A percentile compares a stretch with the other conserved stretches of the same genome.
phyloP scores from a whole-genome alignment of 306 rosid species.

The Alnus rubra region DNA sequence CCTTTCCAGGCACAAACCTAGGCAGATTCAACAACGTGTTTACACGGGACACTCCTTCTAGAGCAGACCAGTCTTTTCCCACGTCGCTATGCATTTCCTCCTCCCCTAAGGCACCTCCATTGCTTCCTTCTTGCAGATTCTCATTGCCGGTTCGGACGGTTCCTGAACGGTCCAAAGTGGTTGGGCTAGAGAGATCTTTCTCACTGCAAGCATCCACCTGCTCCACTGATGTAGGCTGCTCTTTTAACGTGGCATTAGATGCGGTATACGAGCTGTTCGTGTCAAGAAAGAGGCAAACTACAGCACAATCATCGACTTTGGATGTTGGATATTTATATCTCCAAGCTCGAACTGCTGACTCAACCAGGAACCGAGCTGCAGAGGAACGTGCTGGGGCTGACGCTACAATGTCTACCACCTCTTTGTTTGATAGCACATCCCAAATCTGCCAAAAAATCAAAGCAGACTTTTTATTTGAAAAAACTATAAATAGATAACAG shows the following conservation, averaged over 20 bases:
- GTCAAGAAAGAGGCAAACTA: conserved; percentile 81
- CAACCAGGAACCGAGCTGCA: conserved; percentile 82
- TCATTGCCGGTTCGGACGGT: conserved; percentile 49
- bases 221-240: conserved; percentile 33
- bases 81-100: conserved; percentile 50
- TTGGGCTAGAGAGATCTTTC: conserved; percentile 30
- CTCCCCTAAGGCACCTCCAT: conserved; percentile 37
- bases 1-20: conserved; percentile 79
- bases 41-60: conserved; percentile 96
- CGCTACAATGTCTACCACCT: conserved; percentile 87
- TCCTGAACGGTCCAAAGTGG: conserved; percentile 44
- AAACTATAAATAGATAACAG: conserved; percentile 1
- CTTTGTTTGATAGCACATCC: conserved; percentile 96
- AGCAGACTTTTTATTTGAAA: conserved; percentile 12
- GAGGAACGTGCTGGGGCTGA: conserved; percentile 59
- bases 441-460: conserved; percentile 58
- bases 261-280: conserved; percentile 51
- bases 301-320: conserved; percentile 97
- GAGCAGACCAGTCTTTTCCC: conserved; percentile 88
- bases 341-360: conserved; percentile 87
- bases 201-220: conserved; percentile 33
- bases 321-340: conserved; percentile 86
- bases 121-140: conserved; percentile 31
- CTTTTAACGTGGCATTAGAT: conserved; percentile 46
- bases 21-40: conserved; percentile 91